A percentile compares a stretch with the other conserved stretches of the same genome.
phyloP scores from a whole-genome alignment of 2,329 filamentous ascomycete genomes.

The Amauroascus verrucosus region DNA sequence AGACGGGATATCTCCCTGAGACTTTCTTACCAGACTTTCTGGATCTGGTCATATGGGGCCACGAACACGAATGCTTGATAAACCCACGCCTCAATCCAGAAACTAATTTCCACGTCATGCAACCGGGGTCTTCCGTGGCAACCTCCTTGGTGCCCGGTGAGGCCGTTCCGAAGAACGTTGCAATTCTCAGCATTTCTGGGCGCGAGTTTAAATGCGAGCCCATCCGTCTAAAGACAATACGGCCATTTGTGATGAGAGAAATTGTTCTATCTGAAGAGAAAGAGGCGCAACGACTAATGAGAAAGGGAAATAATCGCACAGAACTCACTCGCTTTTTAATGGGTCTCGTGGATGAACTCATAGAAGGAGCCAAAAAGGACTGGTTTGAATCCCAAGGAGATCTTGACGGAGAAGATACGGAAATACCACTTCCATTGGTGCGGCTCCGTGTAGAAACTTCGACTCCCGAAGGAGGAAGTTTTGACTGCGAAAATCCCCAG shows the following conservation, averaged over 20 bases:
- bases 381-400: constrained; percentile 70
- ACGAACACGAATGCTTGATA: constrained; percentile 93
- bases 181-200: constrained; percentile 73
- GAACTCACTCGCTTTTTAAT: constrained; percentile 70
- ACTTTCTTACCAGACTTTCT: constrained; percentile 85
- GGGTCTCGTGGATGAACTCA: constrained; percentile 72
- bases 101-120: constrained; percentile 90
- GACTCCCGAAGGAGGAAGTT: constrained; percentile 71
- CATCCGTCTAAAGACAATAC: constrained; percentile 74
- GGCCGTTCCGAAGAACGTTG: constrained; percentile 81
- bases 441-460: constrained; percentile 86
- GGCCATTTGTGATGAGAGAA: constrained; percentile 81
- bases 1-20: constrained; percentile 89
- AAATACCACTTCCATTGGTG: constrained; percentile 69
- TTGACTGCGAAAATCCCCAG: constrained; percentile 89
- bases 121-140: constrained; percentile 90
- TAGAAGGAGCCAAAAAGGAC: constrained; percentile 67
- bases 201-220: constrained; percentile 70
- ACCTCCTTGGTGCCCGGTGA: constrained; percentile 87
- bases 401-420: constrained; percentile 46
- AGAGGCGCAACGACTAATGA: constrained; percentile 65
- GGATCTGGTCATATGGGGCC: constrained; percentile 89
- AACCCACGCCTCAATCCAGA: constrained; percentile 74
- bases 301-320: constrained; percentile 70
- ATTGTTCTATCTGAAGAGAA: constrained; percentile 66